Evolutionary conservation across 2,329 filamentous ascomycete species (phyloP).

Genomic region (Xylariomycetidae sp.): DNA sequence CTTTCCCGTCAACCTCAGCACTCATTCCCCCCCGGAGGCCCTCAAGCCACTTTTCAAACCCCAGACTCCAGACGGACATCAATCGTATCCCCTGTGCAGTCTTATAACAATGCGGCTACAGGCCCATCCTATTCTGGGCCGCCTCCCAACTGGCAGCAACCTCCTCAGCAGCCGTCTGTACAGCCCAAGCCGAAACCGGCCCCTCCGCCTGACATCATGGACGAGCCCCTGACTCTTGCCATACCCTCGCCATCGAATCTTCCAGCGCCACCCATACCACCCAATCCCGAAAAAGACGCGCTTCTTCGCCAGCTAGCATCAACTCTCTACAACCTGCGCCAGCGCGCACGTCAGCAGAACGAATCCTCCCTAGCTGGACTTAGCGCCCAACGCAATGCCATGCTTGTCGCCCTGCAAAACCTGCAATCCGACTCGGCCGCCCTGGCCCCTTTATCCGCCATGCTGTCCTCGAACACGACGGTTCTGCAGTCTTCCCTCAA

Average conservation of each 20-base stretch:
- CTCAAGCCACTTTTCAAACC: slow-evolving; percentile 15
- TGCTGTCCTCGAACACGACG: slow-evolving; percentile 70
- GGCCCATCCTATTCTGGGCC: slow-evolving; percentile 14
- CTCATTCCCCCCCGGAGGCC: slow-evolving; percentile 15
- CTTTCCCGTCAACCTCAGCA: slow-evolving; percentile 19
- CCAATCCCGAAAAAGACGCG: slow-evolving; percentile 92
- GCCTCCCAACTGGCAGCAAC: slow-evolving; percentile 22
- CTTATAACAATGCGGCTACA: slow-evolving; percentile 11
- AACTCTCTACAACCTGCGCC: slow-evolving; percentile 64
- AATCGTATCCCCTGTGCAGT: slow-evolving; percentile 12
- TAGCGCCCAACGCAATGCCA: slow-evolving; percentile 71
- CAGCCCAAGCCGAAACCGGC: slow-evolving; percentile 34
- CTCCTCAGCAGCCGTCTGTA: slow-evolving; percentile 23
- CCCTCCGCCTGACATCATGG: slow-evolving; percentile 51
- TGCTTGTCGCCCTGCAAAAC: slow-evolving; percentile 62
- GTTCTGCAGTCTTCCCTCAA: slow-evolving; percentile 74
- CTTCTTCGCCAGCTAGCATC: slow-evolving; percentile 72
- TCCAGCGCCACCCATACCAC: slow-evolving; percentile 80
- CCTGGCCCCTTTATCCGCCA: slow-evolving; percentile 64
- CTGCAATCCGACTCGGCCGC: slow-evolving; percentile 71
- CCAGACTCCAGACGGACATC: slow-evolving; percentile 16
- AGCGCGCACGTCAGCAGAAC: slow-evolving; percentile 66
- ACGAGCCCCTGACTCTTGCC: slow-evolving; percentile 50
- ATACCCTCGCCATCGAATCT: slow-evolving; percentile 45
- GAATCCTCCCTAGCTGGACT: slow-evolving; percentile 70